Conservation (phyloP, 2,329 filamentous ascomycete genomes). For the Decorospora gaudefroyi region DNA sequence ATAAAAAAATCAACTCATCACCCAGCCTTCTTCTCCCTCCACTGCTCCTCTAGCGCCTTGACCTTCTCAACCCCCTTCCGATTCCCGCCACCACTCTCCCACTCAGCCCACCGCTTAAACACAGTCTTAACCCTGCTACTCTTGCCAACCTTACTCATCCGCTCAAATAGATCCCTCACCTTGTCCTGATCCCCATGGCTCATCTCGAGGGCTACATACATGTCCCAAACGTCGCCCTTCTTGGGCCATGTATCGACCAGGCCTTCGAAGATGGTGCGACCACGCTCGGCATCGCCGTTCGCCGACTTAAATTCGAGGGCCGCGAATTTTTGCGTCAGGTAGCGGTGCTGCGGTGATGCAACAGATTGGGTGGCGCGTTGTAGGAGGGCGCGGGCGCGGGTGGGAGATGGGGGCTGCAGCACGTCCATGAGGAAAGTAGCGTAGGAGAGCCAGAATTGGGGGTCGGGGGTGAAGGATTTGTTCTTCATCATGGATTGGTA, state of each 20-base stretch:
- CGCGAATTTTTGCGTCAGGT: conserved; percentile 84
- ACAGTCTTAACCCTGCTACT: conserved; percentile 80
- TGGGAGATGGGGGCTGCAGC: conserved; percentile 69
- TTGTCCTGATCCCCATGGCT: conserved; percentile 61
- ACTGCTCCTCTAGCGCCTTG: conserved; percentile 70
- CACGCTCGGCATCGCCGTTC: conserved; percentile 83
- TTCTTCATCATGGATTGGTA: conserved; percentile 89
- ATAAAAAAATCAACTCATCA: conserved; percentile 9
- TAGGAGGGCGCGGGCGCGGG: conserved; percentile 76
- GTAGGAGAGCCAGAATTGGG: conserved; percentile 90
- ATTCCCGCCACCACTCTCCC: conserved; percentile 74
- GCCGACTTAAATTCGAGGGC: conserved; percentile 86
- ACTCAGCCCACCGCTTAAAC: conserved; percentile 90
- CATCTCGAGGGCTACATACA: conserved; percentile 81
- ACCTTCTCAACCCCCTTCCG: conserved; percentile 72
- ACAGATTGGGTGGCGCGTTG: conserved; percentile 84
- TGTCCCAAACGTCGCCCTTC: conserved; percentile 90
- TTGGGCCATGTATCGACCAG: conserved; percentile 84
- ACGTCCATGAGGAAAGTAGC: conserved; percentile 87
- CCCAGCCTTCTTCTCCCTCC: conserved; percentile 58
- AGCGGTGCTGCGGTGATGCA: conserved; percentile 68
- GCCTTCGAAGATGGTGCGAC: conserved; percentile 91
- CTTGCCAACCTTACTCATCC: conserved; percentile 72
- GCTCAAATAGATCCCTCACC: conserved; percentile 79
- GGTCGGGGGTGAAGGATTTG: conserved; percentile 73